Evolutionary conservation across 768 basidiomycete species (phyloP).

Genomic region (Agaricus sinodeliciosus): DNA sequence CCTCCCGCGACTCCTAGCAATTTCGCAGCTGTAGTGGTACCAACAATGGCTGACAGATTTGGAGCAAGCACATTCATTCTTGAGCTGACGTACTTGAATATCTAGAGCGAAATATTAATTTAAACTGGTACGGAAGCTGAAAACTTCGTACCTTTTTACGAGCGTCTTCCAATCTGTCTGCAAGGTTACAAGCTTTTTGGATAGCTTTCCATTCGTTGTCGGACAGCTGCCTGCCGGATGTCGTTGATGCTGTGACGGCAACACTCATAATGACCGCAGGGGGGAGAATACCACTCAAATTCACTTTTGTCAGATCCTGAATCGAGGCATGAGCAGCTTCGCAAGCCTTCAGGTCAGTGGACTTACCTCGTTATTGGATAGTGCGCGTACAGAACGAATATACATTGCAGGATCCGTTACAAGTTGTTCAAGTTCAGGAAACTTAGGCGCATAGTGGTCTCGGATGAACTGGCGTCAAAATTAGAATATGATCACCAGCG

Average conservation of each 20-base stretch:
- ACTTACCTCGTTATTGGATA: constrained; percentile 77
- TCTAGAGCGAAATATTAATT: constrained; percentile 37
- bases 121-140: background rate
- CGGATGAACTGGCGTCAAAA: constrained; percentile 73
- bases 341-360: background rate
- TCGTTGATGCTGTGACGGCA: constrained; percentile 90
- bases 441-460: constrained; percentile 92
- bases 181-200: constrained; percentile 81
- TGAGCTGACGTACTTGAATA: constrained; percentile 98
- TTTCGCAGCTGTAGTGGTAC: constrained; percentile 98
- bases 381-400: constrained; percentile 81
- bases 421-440: constrained; percentile 95
- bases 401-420: constrained; percentile 90
- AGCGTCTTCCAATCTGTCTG: constrained; percentile 81
- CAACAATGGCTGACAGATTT: constrained; percentile 97
- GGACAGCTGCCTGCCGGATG: constrained; percentile 66
- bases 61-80: constrained; percentile 98
- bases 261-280: constrained; percentile 94
- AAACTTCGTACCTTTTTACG: constrained; percentile 63
- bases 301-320: constrained; percentile 83
- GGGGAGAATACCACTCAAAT: constrained; percentile 73
- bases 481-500: constrained; percentile 9
- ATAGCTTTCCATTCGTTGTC: constrained; percentile 76
- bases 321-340: constrained; percentile 8
- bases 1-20: constrained; percentile 96